Evolutionary conservation across 768 basidiomycete species (phyloP), one percentile per base, ranked within the genome.

Genomic region (Paxillus rubicundulus): DNA sequence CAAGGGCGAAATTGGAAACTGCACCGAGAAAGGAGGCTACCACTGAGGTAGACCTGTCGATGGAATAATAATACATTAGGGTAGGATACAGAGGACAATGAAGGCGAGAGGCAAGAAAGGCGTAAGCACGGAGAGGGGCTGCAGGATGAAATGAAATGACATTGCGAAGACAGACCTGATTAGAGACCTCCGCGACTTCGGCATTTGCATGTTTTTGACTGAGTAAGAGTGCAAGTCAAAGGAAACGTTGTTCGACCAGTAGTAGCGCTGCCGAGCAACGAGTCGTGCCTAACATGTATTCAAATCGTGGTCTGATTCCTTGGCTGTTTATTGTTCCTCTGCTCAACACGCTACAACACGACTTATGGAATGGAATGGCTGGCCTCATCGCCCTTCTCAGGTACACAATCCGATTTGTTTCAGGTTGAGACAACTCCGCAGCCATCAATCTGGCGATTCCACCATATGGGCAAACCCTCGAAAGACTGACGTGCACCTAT

Each of bases 1-100:
- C 73, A 52, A 77, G 66, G 8, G 63, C 60, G 17, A 72, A 51
- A 61, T 81, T 80, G 58, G 71, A 61, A 18, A 72, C 49, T 2
- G 77, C 72, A 49, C 74, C 76, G 42, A 70, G 53, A 53, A 73
- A 47, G 13, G 79, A 73, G 18, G 72, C 63, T 21, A 67, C 65
- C 20, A 74, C 55, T 6, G 73, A 69, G 21, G 72, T 62, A 2
- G 70, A 70, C 64, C 74, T 77, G 57, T 52, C 50, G 48, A 21
- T 36, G 20, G 33, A 34, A 36, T 30, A 39, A 8, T 39, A 44
- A 8, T 39, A 44, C 50, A 56, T 58, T 41, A 50, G 45, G 33
- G n/a, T 33, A 14, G 13, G 33, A 32, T 32, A 21, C 10, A 32
- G 9, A 24, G 39, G 30, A 20, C 24, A 50, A 27, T 20, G 16